Conservation (phyloP, 2,329 filamentous ascomycete species). For the Aspergillus calidoustus region DNA sequence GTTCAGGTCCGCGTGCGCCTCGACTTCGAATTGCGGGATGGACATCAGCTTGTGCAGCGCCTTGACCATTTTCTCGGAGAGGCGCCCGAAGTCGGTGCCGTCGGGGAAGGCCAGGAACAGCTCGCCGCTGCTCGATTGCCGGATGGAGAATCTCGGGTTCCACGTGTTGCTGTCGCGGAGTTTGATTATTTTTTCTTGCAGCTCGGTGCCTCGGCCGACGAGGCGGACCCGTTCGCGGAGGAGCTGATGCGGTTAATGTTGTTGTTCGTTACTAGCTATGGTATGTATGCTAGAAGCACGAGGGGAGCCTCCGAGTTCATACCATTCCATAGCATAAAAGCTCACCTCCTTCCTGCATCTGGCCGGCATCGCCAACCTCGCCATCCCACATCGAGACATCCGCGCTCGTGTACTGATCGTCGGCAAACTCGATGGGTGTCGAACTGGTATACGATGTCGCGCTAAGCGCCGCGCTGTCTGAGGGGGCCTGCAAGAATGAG, state of each 20-base stretch:
- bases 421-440: background rate
- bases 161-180: background rate
- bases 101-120: background rate
- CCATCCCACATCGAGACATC: background rate
- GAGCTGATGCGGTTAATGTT: background rate
- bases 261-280: too few relatives aligned
- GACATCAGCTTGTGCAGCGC: background rate
- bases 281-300: too few relatives aligned
- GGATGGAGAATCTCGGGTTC: background rate
- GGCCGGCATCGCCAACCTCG: background rate
- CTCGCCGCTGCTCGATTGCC: background rate
- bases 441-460: background rate
- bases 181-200: background rate
- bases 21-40: background rate
- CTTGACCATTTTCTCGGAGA: background rate
- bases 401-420: background rate
- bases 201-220: background rate
- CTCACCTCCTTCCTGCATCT: background rate
- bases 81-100: background rate
- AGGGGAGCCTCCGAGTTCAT: background rate
- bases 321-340: slow-evolving; percentile 1
- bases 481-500: background rate
- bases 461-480: background rate
- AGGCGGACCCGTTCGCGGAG: background rate
- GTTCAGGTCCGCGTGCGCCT: background rate